Evolutionary conservation across 2,329 filamentous ascomycete species (phyloP).

Genomic region (Colletotrichum noveboracense): DNA sequence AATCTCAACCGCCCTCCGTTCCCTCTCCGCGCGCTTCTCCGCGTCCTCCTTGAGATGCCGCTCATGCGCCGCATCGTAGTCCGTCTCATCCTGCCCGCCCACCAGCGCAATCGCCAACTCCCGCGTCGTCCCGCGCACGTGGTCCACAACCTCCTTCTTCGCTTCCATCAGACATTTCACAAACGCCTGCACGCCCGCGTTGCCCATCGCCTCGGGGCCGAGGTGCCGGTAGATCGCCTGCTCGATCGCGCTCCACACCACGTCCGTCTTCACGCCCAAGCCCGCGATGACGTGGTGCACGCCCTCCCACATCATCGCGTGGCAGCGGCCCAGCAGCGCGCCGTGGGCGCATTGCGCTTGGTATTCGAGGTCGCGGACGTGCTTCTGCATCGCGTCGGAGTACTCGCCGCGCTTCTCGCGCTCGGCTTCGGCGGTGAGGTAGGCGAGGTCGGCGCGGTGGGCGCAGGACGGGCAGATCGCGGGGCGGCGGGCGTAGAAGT

Average conservation of each 20-base stretch:
- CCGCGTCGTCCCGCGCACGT: background rate
- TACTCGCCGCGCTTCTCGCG: background rate
- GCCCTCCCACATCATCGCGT: slow-evolving; percentile 7
- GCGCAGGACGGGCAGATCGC: background rate
- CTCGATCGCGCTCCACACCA: slow-evolving; percentile 6
- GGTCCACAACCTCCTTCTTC: background rate
- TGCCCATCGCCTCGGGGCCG: background rate
- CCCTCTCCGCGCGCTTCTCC: background rate
- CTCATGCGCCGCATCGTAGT: background rate
- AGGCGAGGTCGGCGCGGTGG: background rate
- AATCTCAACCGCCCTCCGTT: background rate
- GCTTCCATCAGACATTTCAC: background rate
- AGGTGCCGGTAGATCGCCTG: background rate
- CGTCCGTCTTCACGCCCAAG: background rate
- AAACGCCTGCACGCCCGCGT: background rate
- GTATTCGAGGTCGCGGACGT: background rate
- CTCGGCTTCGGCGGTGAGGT: background rate
- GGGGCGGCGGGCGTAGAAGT: background rate
- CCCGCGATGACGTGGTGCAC: background rate
- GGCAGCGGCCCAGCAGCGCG: background rate
- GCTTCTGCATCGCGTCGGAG: background rate
- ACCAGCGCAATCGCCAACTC: slow-evolving; percentile 12
- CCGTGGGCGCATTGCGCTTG: background rate
- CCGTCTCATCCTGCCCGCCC: background rate
- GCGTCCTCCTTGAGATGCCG: background rate